Evolutionary conservation across 106 monocot genomes (phyloP).

Genomic region (Dioscorea zingiberensis): DNA sequence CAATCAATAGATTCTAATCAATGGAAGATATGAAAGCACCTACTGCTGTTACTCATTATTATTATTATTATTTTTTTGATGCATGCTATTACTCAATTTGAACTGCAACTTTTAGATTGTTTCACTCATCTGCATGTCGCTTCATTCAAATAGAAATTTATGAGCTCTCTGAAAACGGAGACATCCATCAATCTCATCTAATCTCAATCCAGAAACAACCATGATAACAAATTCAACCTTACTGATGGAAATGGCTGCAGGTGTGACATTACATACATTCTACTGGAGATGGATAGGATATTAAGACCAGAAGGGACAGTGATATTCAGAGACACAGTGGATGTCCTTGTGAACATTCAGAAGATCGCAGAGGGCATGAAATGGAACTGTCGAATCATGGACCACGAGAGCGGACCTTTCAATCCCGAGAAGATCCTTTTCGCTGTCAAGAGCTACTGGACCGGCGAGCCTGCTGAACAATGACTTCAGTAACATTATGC

Average conservation of each 20-base stretch:
- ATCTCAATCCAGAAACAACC: no score
- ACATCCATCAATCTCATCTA: no score
- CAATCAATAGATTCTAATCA: no score
- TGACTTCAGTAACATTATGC: background rate
- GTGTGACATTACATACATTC: conserved; percentile 6
- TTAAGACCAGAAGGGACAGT: conserved; percentile 2
- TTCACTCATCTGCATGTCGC: no score
- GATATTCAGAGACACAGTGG: conserved; percentile 5
- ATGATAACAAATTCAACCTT: background rate
- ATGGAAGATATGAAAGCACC: no score
- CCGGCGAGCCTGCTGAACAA: background rate
- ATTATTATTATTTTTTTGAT: no score
- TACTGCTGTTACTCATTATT: no score
- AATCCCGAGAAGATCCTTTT: conserved; percentile 4
- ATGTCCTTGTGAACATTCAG: background rate
- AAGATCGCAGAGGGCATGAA: background rate
- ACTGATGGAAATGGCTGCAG: background rate
- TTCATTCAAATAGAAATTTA: no score
- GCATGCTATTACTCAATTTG: no score
- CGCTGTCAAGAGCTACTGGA: conserved; percentile 1
- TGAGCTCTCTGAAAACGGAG: no score
- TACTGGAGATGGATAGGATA: conserved; percentile 5
- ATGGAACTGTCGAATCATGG: background rate
- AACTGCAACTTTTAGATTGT: no score
- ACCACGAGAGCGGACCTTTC: conserved; percentile 3